Conservation (phyloP, 257 asterid genomes). For the Solanum bulbocastanum region DNA sequence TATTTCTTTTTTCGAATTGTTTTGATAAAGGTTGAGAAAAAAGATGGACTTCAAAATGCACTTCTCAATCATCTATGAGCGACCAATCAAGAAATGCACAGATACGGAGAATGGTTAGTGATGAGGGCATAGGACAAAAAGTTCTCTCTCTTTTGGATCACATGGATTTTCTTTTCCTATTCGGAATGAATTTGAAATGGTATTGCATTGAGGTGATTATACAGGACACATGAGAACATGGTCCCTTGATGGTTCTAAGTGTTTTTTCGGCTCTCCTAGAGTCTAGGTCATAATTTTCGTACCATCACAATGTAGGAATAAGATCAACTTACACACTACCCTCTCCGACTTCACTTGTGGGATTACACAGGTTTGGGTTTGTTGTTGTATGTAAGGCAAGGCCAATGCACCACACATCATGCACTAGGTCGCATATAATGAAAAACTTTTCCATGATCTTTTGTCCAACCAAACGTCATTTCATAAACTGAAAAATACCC, state of each 20-base stretch:
- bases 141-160: too few species aligned
- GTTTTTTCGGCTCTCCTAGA: neutral
- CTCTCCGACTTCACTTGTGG: neutral
- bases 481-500: neutral
- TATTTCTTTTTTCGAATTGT: neutral
- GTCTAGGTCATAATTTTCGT: neutral
- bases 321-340: neutral
- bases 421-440: neutral
- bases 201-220: neutral
- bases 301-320: neutral
- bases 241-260: neutral
- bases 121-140: too few species aligned
- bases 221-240: neutral
- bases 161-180: neutral
- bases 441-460: neutral
- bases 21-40: neutral
- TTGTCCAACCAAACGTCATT: neutral
- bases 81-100: too few species aligned
- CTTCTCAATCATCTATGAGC: neutral
- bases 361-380: neutral
- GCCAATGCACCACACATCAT: neutral
- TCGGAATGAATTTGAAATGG: neutral
- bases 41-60: neutral
- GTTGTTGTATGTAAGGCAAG: neutral
- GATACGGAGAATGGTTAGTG: too few species aligned